Percentiles rank a stretch among this genome's conserved stretches.
Conservation (phyloP, 148 eudicot genomes). For the Nepenthes mirabilis region DNA sequence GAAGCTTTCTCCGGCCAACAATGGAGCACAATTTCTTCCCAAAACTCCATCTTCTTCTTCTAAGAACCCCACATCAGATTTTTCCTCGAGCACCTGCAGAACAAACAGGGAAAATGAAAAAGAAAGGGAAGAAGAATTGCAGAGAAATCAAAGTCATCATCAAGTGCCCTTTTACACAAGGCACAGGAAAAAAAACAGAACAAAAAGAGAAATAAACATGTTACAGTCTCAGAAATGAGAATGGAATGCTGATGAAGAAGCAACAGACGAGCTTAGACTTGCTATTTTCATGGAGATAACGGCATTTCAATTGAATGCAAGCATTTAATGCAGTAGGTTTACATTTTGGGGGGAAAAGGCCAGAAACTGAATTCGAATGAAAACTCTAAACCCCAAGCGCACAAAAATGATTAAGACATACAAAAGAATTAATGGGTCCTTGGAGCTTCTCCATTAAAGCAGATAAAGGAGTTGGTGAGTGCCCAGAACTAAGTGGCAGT, state of each 20-base stretch:
- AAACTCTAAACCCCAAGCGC: background rate
- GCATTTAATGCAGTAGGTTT: background rate
- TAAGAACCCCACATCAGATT: constrained; percentile 21
- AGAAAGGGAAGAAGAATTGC: too few relatives aligned
- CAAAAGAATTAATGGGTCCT: constrained; percentile 47
- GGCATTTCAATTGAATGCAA: constrained; percentile 30
- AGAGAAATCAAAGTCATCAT: too few relatives aligned
- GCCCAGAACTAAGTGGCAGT: too few relatives aligned
- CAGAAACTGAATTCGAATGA: background rate
- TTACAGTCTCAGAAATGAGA: background rate
- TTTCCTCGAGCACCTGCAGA: constrained; percentile 23
- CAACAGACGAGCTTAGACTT: constrained; percentile 1
- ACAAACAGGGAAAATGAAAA: background rate
- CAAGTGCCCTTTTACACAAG: background rate
- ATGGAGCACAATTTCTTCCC: constrained; percentile 9
- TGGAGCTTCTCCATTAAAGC: constrained; percentile 40
- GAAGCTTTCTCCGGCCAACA: constrained; percentile 9
- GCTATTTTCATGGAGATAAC: too few relatives aligned
- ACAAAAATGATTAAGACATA: constrained; percentile 18
- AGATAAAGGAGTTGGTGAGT: too few relatives aligned
- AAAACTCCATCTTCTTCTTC: constrained; percentile 15
- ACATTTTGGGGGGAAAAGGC: background rate
- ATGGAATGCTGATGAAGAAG: constrained; percentile 2
- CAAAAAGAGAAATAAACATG: constrained; percentile 8
- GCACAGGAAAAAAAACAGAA: background rate